A percentile compares a stretch with the other conserved stretches of the same genome.
These are phyloP conservation scores for Ceratocystis smalleyi DNA, from an alignment of 2,329 filamentous ascomycete genomes.

Conservation along the genomic window DNA sequence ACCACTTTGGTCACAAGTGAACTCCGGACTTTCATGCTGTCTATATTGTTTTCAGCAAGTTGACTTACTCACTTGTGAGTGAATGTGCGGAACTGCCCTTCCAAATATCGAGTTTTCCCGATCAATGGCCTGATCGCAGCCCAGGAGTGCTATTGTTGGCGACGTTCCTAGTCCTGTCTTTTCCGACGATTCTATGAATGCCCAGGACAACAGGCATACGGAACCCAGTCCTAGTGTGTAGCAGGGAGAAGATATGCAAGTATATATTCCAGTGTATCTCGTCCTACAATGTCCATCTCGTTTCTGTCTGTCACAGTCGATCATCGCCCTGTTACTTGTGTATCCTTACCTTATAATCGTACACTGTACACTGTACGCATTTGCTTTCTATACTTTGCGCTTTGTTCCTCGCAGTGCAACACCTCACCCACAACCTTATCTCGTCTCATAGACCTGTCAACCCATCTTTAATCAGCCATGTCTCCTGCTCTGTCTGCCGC, in stretches of 20 bases:
- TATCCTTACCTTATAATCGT: background rate
- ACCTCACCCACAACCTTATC: background rate
- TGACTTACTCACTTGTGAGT: background rate
- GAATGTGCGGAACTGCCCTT: background rate
- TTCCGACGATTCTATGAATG: background rate
- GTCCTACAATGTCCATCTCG: background rate
- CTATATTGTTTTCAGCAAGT: background rate
- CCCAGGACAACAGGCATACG: background rate
- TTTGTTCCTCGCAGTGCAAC: background rate
- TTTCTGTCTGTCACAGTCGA: too few species aligned
- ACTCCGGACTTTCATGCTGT: background rate
- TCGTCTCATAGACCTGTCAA: background rate
- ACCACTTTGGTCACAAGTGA: constrained; percentile 3
- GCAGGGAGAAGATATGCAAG: background rate
- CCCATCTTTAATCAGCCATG: constrained; percentile 1
- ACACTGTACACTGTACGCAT: background rate
- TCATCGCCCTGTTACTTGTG: background rate
- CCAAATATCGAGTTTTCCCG: background rate
- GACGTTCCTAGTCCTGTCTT: background rate
- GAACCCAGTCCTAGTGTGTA: background rate
- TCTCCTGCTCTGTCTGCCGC: constrained; percentile 9
- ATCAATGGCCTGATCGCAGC: constrained; percentile 6
- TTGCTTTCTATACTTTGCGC: background rate
- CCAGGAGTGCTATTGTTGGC: background rate
- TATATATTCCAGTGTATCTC: background rate